Evolutionary conservation across 345 rosid species (phyloP).

Genomic region (Salix koriyanagi): DNA sequence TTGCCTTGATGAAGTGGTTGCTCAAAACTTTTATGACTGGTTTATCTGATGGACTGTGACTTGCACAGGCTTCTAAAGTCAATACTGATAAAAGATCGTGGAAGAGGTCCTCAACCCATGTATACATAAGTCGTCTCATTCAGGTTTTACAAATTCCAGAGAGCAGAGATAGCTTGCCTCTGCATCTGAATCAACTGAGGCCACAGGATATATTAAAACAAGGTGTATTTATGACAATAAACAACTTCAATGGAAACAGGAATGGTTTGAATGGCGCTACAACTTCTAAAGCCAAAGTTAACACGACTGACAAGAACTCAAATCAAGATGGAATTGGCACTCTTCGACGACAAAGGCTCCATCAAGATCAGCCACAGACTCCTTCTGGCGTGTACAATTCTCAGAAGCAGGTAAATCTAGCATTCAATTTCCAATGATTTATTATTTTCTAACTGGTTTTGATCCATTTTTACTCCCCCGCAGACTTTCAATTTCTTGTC

Average conservation of each 20-base stretch:
- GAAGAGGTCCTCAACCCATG: conserved; percentile 63
- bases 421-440: conserved; percentile 1
- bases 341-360: conserved; percentile 21
- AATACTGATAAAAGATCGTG: conserved; percentile 26
- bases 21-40: not conserved
- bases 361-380: conserved; percentile 28
- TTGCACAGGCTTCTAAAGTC: conserved; percentile 32
- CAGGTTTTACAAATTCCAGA: conserved; percentile 32
- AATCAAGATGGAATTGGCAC: conserved; percentile 25
- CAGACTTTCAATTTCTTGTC: conserved; percentile 70
- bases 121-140: conserved; percentile 60
- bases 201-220: conserved; percentile 32
- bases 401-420: conserved; percentile 44
- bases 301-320: conserved; percentile 16
- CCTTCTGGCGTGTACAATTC: conserved; percentile 19
- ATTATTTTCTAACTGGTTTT: conserved; percentile 11
- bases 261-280: conserved; percentile 22
- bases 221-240: conserved; percentile 23
- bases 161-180: conserved; percentile 29
- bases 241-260: conserved; percentile 15
- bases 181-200: conserved; percentile 24
- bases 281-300: conserved; percentile 1
- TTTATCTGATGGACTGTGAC: conserved; percentile 12
- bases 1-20: not conserved
- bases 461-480: conserved; percentile 11